These are phyloP conservation scores for Cadophora sp. DNA, from an alignment of 2,329 filamentous ascomycete species.

Conservation along the genomic window DNA sequence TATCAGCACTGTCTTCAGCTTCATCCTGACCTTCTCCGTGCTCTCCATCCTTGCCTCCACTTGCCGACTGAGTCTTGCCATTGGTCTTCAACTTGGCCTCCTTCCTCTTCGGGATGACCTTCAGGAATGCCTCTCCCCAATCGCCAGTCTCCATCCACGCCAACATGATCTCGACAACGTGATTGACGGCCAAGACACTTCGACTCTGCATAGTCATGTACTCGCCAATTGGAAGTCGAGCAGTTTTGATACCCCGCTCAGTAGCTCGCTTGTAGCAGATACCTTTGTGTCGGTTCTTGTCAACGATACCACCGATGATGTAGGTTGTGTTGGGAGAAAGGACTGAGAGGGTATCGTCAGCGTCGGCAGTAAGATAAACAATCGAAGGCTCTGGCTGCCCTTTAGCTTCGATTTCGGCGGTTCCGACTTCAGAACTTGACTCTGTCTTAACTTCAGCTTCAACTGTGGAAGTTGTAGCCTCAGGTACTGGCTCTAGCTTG, in stretches of 20 bases:
- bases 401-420: background rate
- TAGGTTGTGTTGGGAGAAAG: constrained; percentile 90
- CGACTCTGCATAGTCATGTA: constrained; percentile 91
- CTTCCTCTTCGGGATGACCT: constrained; percentile 90
- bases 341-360: constrained; percentile 80
- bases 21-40: constrained; percentile 12
- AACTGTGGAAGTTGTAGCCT: background rate
- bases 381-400: constrained; percentile 57
- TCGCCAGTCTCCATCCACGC: constrained; percentile 89
- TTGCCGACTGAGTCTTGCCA: constrained; percentile 22
- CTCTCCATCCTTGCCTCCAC: constrained; percentile 17
- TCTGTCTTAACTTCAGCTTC: background rate
- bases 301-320: constrained; percentile 91
- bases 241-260: constrained; percentile 80
- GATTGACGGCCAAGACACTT: constrained; percentile 89
- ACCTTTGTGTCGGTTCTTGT: constrained; percentile 95
- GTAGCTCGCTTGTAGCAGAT: constrained; percentile 86
- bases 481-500: background rate
- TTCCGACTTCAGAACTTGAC: background rate
- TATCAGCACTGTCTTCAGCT: background rate
- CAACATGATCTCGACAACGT: constrained; percentile 96
- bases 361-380: constrained; percentile 91
- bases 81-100: constrained; percentile 69
- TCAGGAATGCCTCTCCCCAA: constrained; percentile 89
- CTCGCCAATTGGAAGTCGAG: constrained; percentile 92